Conservation (phyloP, 768 basidiomycete genomes). For the Chalciporus chontae region DNA sequence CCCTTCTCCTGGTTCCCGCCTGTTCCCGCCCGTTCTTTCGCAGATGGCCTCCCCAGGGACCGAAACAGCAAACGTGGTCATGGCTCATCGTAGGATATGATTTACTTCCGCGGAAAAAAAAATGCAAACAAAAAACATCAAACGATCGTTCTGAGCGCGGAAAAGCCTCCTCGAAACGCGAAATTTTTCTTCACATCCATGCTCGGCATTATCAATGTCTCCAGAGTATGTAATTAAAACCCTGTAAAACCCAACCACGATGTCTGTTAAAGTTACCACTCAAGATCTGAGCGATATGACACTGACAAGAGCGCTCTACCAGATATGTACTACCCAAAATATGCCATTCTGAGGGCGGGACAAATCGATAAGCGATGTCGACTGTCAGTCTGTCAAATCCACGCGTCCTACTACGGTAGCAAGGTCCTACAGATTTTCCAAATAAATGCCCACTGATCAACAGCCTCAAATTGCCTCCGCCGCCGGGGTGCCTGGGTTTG, state of each 20-base stretch:
- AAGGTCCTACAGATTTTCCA: not conserved
- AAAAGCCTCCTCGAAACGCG: not conserved
- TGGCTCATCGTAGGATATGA: not conserved
- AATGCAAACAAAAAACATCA: not conserved
- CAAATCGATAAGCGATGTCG: constrained; percentile 9
- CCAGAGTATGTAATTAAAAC: too few species aligned
- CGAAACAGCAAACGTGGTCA: constrained; percentile 4
- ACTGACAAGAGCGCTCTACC: too few species aligned
- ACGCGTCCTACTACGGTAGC: constrained; percentile 3
- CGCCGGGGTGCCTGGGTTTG: not conserved
- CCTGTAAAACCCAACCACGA: not conserved
- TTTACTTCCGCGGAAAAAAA: constrained; percentile 8
- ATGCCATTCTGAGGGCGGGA: not conserved
- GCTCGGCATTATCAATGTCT: not conserved
- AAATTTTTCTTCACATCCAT: not conserved
- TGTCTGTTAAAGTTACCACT: not conserved
- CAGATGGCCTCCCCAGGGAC: constrained; percentile 12
- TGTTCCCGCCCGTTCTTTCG: not conserved
- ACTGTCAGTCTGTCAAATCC: not conserved
- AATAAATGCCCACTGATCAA: not conserved
- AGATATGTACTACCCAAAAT: not conserved
- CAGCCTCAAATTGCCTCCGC: not conserved
- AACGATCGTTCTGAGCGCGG: too few species aligned
- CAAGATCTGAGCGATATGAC: not conserved
- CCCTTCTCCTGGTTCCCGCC: not conserved